These are phyloP conservation scores for Paratinospora sagittata DNA, from an alignment of 164 flowering plant species.

Conservation along the genomic window DNA sequence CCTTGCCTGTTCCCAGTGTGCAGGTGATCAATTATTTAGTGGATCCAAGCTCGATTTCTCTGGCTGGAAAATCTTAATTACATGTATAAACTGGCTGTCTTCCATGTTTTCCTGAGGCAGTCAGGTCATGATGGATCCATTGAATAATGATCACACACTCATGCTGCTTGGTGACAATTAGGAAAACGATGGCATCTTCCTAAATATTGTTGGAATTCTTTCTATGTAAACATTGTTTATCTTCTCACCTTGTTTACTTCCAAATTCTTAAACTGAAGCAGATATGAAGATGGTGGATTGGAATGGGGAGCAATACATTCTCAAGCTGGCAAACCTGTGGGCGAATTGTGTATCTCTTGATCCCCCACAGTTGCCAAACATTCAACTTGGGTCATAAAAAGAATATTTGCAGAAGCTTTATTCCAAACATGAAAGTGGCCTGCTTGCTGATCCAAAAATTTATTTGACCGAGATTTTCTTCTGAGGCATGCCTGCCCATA, in stretches of 20 bases:
- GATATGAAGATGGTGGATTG: constrained; percentile 59
- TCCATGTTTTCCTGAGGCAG: too few relatives aligned
- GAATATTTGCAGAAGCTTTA: background rate
- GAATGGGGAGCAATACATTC: constrained; percentile 59
- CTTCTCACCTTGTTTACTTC: background rate
- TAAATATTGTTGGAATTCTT: background rate
- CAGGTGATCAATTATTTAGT: background rate
- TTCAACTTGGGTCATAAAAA: constrained; percentile 10
- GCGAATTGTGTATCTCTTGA: constrained; percentile 59
- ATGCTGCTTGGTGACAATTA: background rate
- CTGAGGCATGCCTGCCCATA: background rate
- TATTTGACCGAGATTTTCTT: background rate
- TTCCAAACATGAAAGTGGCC: too few relatives aligned
- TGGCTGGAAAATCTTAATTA: background rate
- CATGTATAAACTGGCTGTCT: background rate
- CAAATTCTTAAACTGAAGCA: constrained; percentile 22
- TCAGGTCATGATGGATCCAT: background rate
- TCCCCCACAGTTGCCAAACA: constrained; percentile 51
- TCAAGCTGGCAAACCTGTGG: constrained; percentile 77
- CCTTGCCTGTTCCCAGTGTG: background rate
- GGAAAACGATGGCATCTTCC: background rate
- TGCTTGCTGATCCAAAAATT: background rate
- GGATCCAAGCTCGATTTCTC: background rate
- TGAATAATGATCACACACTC: background rate
- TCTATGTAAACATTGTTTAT: too few relatives aligned